Conservation (phyloP, 441 rosid genomes). For the Pelargonium australe region DNA sequence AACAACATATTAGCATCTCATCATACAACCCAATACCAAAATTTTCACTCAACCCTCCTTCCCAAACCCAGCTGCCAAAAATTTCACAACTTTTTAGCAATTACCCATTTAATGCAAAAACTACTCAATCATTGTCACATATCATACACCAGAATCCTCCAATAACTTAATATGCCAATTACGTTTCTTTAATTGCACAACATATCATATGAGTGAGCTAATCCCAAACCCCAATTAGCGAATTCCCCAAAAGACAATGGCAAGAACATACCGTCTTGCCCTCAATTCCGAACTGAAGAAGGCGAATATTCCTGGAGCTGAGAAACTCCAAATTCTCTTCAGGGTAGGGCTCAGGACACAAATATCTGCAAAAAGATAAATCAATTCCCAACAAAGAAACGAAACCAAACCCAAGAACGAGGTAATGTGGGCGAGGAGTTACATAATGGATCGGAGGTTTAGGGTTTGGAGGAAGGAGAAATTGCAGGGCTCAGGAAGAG, state of each 20-base stretch:
- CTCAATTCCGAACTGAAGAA: conserved; percentile 73
- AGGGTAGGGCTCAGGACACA: conserved; percentile 83
- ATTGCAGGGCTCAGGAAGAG: conserved; percentile 53
- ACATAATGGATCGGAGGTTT: conserved; percentile 77
- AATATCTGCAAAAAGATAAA: conserved; percentile 42
- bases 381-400: not conserved
- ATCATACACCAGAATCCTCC: not conserved
- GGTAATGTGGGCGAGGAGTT: not conserved
- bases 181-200: not conserved
- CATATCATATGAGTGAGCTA: too few relatives aligned
- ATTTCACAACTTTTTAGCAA: not conserved
- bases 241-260: not conserved
- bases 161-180: not conserved
- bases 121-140: too few relatives aligned
- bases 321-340: conserved; percentile 65
- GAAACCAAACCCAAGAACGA: not conserved
- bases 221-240: not conserved
- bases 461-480: conserved; percentile 58
- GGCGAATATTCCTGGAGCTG: conserved; percentile 46
- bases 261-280: conserved; percentile 63
- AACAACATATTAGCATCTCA: too few relatives aligned
- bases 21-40: not conserved
- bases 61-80: not conserved
- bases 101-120: not conserved
- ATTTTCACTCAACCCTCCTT: not conserved